Evolutionary conservation across 331 rosid species (phyloP), one percentile per base, ranked within the genome.

Genomic region (Saraca asoca): DNA sequence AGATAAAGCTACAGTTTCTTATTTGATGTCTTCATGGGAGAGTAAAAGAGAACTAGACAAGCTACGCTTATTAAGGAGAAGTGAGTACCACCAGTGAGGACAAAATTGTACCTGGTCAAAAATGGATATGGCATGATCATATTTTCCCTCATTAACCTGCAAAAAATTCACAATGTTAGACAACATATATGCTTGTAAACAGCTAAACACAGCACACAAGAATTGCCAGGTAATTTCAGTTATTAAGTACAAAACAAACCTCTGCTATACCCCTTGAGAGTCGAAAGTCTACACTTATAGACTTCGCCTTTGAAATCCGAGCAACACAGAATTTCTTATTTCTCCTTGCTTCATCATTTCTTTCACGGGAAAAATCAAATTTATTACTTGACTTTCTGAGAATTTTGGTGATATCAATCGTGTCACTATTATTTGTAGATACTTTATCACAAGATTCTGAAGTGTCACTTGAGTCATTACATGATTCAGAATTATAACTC

Each of bases 181-280:
- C 56, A 20, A 5, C 12, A 29, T 18, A 58, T 34, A 61, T 29
- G 60, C 59, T 67, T 48, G 41, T 13, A 45, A 79, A 18, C 45
- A 13, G 37, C 57, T n/a, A 50, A 76, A 51, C 58, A 70, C 62
- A 69, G 67, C 20, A 50, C 55, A 33, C 37, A 42, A 78, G 42
- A 62, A 50, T 12, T 62, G 50, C n/a, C 51, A 42, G 66, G 63
- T 13, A 66, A 41, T 48, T 2, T n/a, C 29, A 0, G 2, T 51
- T 51, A 54, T 42, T 42, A 35, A 51, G 45, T 58, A 62, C 34
- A 64, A 37, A 69, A 59, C 82, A 71, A 76, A 93, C 98, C 98
- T 93, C 91, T 11, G 95, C 96, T 73, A 93, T 93, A 61, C 96
- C 98, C 75, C 94, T 88, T 54, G 98, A 89, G 66, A 93, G 88